A percentile compares a stretch with the other conserved stretches of the same genome.
phyloP scores from a whole-genome alignment of 768 basidiomycete genomes.

The Suillus tomentosus region DNA sequence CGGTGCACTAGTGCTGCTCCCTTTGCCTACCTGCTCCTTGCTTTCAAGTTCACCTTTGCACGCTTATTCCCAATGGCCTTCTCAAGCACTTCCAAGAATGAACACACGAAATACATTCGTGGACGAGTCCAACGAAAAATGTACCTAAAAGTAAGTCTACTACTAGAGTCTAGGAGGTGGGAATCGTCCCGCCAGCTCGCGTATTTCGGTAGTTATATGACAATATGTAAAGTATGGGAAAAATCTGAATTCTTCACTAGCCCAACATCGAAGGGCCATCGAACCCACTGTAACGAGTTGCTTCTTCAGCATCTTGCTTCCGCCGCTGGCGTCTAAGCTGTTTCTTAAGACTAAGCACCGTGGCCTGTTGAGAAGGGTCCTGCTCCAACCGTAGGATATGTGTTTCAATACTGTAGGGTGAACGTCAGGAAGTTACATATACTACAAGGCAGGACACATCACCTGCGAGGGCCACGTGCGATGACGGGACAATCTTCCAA shows the following conservation, averaged over 20 bases:
- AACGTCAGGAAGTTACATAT: slow-evolving; percentile 12
- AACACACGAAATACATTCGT: too few species aligned
- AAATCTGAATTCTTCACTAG: background rate
- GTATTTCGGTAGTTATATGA: background rate
- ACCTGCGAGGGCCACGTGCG: slow-evolving; percentile 56
- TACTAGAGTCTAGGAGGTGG: too few species aligned
- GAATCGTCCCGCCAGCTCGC: too few species aligned
- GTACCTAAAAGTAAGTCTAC: too few species aligned
- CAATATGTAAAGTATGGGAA: background rate
- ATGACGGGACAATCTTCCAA: slow-evolving; percentile 60
- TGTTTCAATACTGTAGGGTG: slow-evolving; percentile 38
- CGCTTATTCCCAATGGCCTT: too few species aligned
- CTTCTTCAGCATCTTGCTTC: slow-evolving; percentile 20
- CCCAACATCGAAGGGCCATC: background rate
- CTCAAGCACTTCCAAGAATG: too few species aligned
- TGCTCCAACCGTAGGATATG: slow-evolving; percentile 47
- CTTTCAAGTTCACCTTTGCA: too few species aligned
- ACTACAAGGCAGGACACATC: slow-evolving; percentile 14
- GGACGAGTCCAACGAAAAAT: too few species aligned
- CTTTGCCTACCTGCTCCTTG: too few species aligned
- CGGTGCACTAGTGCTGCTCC: too few species aligned
- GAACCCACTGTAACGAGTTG: background rate
- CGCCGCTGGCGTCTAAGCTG: slow-evolving; percentile 41
- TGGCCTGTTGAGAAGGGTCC: slow-evolving; percentile 37
- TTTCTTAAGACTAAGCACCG: slow-evolving; percentile 41